Evolutionary conservation across 139 green algal genomes (phyloP).

Genomic region (Asterochloris erici): DNA sequence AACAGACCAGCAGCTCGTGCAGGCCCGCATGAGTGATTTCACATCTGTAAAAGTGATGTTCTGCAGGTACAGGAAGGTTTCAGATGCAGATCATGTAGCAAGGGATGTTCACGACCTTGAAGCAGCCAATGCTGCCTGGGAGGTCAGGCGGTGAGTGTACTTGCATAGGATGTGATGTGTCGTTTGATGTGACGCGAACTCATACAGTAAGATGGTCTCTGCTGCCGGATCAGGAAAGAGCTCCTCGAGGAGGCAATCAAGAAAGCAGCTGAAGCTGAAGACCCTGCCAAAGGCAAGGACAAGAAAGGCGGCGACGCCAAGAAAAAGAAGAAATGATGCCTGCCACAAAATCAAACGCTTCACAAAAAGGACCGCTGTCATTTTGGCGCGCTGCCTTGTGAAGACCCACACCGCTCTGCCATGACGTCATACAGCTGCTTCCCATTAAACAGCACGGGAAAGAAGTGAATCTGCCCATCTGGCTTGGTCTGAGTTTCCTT

Average conservation of each 20-base stretch:
- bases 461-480: constrained; percentile 98
- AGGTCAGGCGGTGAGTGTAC: background rate
- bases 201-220: too few relatives aligned
- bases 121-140: constrained; percentile 7
- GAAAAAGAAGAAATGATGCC: background rate
- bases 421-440: constrained; percentile 88
- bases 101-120: constrained; percentile 5
- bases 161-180: too few relatives aligned
- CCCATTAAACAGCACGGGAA: constrained; percentile 89
- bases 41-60: too few relatives aligned
- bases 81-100: constrained; percentile 11
- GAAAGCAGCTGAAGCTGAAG: constrained; percentile 9
- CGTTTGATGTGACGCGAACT: too few relatives aligned
- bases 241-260: constrained; percentile 9
- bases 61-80: constrained; percentile 6
- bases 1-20: background rate
- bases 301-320: background rate
- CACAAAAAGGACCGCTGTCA: background rate
- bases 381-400: constrained; percentile 44
- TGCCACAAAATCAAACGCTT: background rate
- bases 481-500: constrained; percentile 96
- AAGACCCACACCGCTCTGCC: constrained; percentile 72
- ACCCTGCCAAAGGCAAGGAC: constrained; percentile 14
- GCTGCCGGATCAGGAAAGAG: background rate
- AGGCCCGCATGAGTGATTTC: background rate